Percentiles rank a stretch among this genome's conserved stretches.
phyloP scores from a whole-genome alignment of 2,329 filamentous ascomycete species.

The Fusarium guadeloupense region DNA sequence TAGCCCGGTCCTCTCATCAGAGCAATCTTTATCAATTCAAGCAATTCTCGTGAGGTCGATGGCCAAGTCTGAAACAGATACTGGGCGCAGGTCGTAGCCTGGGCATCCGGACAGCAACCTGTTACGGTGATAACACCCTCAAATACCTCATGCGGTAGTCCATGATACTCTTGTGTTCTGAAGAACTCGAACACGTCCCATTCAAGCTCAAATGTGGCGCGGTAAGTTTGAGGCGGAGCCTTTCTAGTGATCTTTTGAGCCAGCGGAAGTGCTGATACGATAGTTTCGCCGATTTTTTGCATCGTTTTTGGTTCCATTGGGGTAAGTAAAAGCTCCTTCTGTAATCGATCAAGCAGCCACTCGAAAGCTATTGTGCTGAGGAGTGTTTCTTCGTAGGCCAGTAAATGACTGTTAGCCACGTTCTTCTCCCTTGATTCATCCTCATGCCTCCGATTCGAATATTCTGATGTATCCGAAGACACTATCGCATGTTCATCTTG shows the following conservation, averaged over 20 bases:
- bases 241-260: not conserved
- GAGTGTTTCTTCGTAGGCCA: too few relatives aligned
- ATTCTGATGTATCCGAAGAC: too few relatives aligned
- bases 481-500: too few relatives aligned
- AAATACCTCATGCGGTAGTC: not conserved
- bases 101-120: not conserved
- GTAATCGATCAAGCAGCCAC: constrained; percentile 3
- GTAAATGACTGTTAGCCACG: too few relatives aligned
- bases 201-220: not conserved
- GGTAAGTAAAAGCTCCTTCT: not conserved
- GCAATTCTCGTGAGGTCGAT: not conserved
- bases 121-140: constrained; percentile 4
- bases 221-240: not conserved
- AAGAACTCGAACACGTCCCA: constrained; percentile 2
- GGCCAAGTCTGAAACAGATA: constrained; percentile 14
- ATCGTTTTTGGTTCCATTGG: not conserved
- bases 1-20: not conserved
- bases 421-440: too few relatives aligned
- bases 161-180: not conserved
- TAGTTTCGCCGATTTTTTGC: not conserved
- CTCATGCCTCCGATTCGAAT: too few relatives aligned
- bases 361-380: not conserved
- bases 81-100: constrained; percentile 4
- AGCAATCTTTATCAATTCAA: not conserved
- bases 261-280: not conserved